These are phyloP conservation scores for Chimonanthus salicifolius DNA, from an alignment of 164 flowering plant species.

Conservation along the genomic window DNA sequence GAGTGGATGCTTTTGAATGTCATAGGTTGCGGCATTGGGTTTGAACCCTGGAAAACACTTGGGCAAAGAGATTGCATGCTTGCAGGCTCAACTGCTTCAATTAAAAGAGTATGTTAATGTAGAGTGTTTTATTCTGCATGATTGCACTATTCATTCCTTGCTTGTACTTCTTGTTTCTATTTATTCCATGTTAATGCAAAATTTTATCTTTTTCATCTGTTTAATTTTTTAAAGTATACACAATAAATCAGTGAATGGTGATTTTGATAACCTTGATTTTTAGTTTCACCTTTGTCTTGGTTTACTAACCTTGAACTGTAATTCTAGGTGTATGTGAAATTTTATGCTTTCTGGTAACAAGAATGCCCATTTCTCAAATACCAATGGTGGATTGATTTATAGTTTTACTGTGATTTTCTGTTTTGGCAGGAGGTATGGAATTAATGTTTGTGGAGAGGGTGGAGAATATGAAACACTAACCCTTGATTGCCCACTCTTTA, in stretches of 20 bases:
- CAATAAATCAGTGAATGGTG: background rate
- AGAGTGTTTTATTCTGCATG: background rate
- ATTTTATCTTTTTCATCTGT: too few species aligned
- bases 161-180: background rate
- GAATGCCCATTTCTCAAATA: background rate
- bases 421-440: conserved; percentile 68
- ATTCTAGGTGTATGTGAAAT: too few species aligned
- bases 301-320: background rate
- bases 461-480: conserved; percentile 97
- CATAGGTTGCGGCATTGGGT: conserved; percentile 91
- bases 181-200: background rate
- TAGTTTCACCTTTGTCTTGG: background rate
- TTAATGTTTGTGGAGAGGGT: conserved; percentile 98
- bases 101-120: conserved; percentile 59
- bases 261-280: background rate
- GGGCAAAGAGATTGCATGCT: conserved; percentile 63
- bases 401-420: background rate
- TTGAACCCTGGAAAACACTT: conserved; percentile 81
- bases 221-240: background rate
- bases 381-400: too few species aligned
- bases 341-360: background rate
- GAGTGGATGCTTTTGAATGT: background rate
- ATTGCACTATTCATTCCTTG: background rate
- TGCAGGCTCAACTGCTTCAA: conserved; percentile 59
- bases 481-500: conserved; percentile 90